Percentiles rank a stretch among this genome's conserved stretches.
Conservation (phyloP, 2,329 filamentous ascomycete genomes). For the Colletotrichum destructivum region DNA sequence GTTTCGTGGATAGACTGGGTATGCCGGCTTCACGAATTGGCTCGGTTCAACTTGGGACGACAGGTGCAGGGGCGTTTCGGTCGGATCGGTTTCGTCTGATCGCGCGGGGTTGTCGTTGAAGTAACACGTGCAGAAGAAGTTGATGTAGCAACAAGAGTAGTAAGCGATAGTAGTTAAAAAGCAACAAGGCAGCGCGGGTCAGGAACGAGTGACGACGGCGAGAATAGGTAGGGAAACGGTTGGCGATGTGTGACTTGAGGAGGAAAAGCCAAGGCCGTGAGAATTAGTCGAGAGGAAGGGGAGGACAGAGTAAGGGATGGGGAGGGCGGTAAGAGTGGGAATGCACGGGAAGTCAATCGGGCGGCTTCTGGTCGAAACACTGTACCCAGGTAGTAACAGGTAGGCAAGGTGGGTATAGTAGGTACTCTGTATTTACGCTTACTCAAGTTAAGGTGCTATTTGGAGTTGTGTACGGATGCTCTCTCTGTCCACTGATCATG, state of each 20-base stretch:
- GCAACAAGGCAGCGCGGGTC: slow-evolving; percentile 11
- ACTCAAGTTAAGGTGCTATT: not conserved
- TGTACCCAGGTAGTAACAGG: not conserved
- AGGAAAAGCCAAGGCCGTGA: slow-evolving; percentile 26
- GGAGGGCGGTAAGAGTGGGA: slow-evolving; percentile 35
- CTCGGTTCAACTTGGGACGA: slow-evolving; percentile 31
- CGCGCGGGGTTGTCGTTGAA: not conserved
- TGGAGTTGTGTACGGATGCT: too few species aligned
- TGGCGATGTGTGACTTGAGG: not conserved
- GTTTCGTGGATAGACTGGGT: slow-evolving; percentile 10
- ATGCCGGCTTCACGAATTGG: slow-evolving; percentile 10
- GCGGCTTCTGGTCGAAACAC: not conserved
- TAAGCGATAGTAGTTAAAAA: slow-evolving; percentile 31
- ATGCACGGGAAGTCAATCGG: slow-evolving; percentile 40
- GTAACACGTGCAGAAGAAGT: not conserved
- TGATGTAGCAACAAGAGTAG: slow-evolving; percentile 19
- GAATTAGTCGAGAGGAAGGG: slow-evolving; percentile 23
- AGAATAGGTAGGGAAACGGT: not conserved
- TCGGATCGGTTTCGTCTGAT: slow-evolving; percentile 23
- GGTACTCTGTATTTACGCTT: not conserved
- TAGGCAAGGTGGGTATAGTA: not conserved
- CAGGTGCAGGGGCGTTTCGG: slow-evolving; percentile 9
- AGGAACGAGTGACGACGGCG: slow-evolving; percentile 34
- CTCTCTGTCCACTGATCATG: not conserved
- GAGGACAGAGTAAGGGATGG: slow-evolving; percentile 38